Evolutionary conservation across 225 moss, liverwort and hornwort species (phyloP).

Genomic region (Sphagnum tenellum): DNA sequence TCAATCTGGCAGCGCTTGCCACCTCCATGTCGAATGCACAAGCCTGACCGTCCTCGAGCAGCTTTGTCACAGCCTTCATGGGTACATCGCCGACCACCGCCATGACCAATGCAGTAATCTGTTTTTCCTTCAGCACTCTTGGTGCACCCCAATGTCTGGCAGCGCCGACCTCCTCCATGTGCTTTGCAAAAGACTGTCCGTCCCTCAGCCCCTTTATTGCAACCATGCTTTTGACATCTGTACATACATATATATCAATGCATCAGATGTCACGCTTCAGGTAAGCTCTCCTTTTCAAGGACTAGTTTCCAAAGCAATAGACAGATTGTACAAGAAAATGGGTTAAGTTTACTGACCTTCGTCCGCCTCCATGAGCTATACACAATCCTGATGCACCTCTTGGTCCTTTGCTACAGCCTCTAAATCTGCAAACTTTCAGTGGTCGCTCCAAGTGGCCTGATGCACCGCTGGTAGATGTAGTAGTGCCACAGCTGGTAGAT

Average conservation of each 20-base stretch:
- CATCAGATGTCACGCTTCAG: too few species aligned
- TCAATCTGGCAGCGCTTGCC: slow-evolving; percentile 88
- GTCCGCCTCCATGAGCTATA: slow-evolving; percentile 94
- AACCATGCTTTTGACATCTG: slow-evolving; percentile 96
- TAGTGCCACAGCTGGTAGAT: slow-evolving; percentile 82
- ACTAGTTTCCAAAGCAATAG: too few species aligned
- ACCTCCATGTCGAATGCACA: slow-evolving; percentile 96
- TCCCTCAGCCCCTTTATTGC: slow-evolving; percentile 97
- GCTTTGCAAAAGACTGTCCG: slow-evolving; percentile 98
- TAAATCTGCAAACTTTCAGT: slow-evolving; percentile 90
- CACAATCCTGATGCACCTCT: slow-evolving; percentile 92
- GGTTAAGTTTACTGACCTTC: slow-evolving; percentile 40
- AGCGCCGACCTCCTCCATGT: slow-evolving; percentile 92
- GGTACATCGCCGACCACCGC: slow-evolving; percentile 90
- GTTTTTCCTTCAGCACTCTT: slow-evolving; percentile 99
- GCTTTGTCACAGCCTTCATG: slow-evolving; percentile 89
- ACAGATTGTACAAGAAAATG: too few species aligned
- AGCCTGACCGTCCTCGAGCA: slow-evolving; percentile 94
- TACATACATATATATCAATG: slow-evolving; percentile 35
- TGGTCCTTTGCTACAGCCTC: slow-evolving; percentile 92
- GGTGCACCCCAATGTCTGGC: slow-evolving; percentile 90
- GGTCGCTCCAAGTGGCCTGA: slow-evolving; percentile 70
- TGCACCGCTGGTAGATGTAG: slow-evolving; percentile 73
- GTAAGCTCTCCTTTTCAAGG: too few species aligned
- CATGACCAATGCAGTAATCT: slow-evolving; percentile 93